Base-by-base conservation (phyloP, 176 grass and related monocot genomes). In the Aegilops tauschii region DNA sequence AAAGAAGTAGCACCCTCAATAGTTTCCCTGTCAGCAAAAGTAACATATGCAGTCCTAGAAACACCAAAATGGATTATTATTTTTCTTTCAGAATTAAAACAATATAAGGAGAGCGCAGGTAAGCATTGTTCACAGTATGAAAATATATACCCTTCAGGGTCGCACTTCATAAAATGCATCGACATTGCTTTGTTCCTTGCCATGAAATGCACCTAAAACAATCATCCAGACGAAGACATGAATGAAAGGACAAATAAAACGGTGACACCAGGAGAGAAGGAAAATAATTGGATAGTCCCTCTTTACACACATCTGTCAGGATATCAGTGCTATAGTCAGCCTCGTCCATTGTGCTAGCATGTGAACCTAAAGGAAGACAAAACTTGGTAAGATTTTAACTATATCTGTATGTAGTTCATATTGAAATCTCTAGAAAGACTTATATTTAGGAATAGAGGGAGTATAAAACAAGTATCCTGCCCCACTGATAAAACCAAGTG, bases 161-260 rank as follows among this genome's bases (percentile, higher is more conserved):
- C 84, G 56, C 92, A 91, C 80, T 93, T 88, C 32, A 84, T 58
- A 80, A 97, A 94, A 93, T 91, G 82, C 42, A 77, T 64, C 59
- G 85, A 61, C 49, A 97, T 86, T 79, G 89, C 89, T 93, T 97
- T 92, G 69, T 87, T 93, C 8, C 81, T 82, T 73, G 95, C 90
- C 16, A 86, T 92, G 91, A 97, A 97, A 81, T 97, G 95, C 58
- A 97, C 90, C 92, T 97, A 86, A 64, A 56, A 76, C 30, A 81
- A 66, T 69, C 23, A 86, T 36, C 29, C 44, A 75, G 50, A 69
- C 13, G 18, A 66, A 66, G 28, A 66, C 64, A 66, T 66, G 6
- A 72, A 44, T 44, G 9, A 11, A 86, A 82, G 37, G 14, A 30
- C 12, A 67, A 52, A 31, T 58, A 84, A 21, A 67, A 16, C n/a